Base-by-base conservation (phyloP, 139 green algal genomes). In the Asterochloris erici region DNA sequence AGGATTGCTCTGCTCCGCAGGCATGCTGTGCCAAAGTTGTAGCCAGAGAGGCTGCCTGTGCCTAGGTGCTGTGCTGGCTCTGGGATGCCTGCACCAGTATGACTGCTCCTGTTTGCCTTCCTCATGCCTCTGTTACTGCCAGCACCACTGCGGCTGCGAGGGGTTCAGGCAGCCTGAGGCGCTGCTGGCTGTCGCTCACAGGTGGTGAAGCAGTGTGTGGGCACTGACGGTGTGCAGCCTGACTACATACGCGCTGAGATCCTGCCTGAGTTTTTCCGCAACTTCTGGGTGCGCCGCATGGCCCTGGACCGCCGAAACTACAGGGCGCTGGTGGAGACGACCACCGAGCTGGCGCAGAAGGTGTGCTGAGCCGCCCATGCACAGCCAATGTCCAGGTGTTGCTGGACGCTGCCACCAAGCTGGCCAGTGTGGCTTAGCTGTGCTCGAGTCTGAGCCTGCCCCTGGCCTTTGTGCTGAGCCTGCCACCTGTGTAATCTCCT, bases 261-360 rank as follows among this genome's bases (percentile, higher is more conserved):
- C 73, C 87, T 99, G 82, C 96, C 97, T 14, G 94, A 98, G 84
- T 99, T 98, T 89, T 99, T 99, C 93, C 87, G 90, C 82, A 90
- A 94, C 86, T 99, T 99, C 89, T 99, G 97, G 97, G 94, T 98
- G 84, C 90, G 97, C 26, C 90, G 96, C 78, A 99, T 98, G 96
- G 97, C 97, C 0, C 90, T 99, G 77, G 97, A 99, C 90, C 90
- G 96, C 16, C 90, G 95, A 70, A 98, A 97, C 89, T 97, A 97
- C 92, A 87, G 91, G 71, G 90, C 90, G 26, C 89, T 99, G 66
- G 97, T 99, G 79, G 97, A 99, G 86, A 99, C 97, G 2, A 99
- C 97, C 10, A 92, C 98, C 63, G 91, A 91, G 74, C 84, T 99
- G n/a, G 94, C 93, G 14, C 88, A 90, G 69, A 94, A 94, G 90